A percentile compares a stretch with the other conserved stretches of the same genome.
These are phyloP conservation scores for Phaeotremella fagi DNA, from an alignment of 768 basidiomycete genomes.

Conservation along the genomic window DNA sequence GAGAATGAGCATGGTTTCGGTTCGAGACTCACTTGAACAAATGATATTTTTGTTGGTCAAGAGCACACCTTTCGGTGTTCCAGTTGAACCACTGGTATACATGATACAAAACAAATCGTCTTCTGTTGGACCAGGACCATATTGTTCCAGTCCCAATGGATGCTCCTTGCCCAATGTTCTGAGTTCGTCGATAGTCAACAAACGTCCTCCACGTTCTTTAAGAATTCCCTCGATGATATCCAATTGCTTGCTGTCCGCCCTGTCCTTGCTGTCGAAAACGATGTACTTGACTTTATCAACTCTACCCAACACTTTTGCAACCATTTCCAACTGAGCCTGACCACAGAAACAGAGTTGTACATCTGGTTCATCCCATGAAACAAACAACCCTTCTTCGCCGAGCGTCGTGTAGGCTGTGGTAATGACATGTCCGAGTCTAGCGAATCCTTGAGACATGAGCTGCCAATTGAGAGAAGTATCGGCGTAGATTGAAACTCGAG, in stretches of 20 bases:
- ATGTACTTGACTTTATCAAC: slow-evolving; percentile 72
- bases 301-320: slow-evolving; percentile 64
- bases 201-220: slow-evolving; percentile 54
- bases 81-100: slow-evolving; percentile 72
- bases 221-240: slow-evolving; percentile 55
- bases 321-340: slow-evolving; percentile 70
- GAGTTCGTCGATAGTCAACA: slow-evolving; percentile 64
- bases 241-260: slow-evolving; percentile 51
- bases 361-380: slow-evolving; percentile 80
- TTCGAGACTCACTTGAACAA: slow-evolving; percentile 54
- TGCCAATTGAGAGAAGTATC: slow-evolving; percentile 48
- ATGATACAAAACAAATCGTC: slow-evolving; percentile 64
- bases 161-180: slow-evolving; percentile 59
- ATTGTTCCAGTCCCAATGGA: slow-evolving; percentile 54
- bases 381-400: slow-evolving; percentile 58
- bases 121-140: slow-evolving; percentile 50
- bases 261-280: slow-evolving; percentile 67
- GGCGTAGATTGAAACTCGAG: slow-evolving; percentile 44
- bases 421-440: slow-evolving; percentile 38
- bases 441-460: slow-evolving; percentile 39
- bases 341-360: slow-evolving; percentile 84
- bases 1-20: neutral
- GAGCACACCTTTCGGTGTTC: slow-evolving; percentile 86
- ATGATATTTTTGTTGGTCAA: slow-evolving; percentile 81
- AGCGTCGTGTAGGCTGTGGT: slow-evolving; percentile 48